Base-by-base conservation (phyloP, 805 yeast species). In the Saccharomyces mikatae region DNA sequence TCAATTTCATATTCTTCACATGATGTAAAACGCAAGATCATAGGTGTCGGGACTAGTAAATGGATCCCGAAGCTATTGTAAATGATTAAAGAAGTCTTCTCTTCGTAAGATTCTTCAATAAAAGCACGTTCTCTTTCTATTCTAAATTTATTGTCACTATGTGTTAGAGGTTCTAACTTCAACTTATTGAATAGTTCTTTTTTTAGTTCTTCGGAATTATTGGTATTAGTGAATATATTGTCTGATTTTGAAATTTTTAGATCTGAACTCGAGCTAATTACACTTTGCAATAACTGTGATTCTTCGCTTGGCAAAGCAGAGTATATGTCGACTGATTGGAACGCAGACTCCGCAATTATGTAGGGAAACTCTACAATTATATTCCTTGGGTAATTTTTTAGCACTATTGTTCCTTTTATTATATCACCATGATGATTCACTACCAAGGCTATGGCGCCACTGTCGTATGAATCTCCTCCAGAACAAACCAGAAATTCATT, bases 351-450 rank as follows among this genome's bases (percentile, higher is more conserved):
- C 1, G 62, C 63, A 9, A 68, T 28, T 9, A 69, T 51, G 51
- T 62, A 63, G 3, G 71, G 71, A 41, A 57, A 60, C 9, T 60
- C 56, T 0, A 66, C 60, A 1, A 60, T 8, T 0, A 67, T 46
- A 49, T 57, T 53, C 3, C 48, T 49, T 1, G 73, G 73, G 46
- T 63, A 69, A 22, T 55, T 57, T 13, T 64, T 64, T 11, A 68
- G 53, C 24, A 64, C 62, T 9, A 67, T 56, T 6, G 70, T 67
- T 11, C 68, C 69, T 41, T 65, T 66, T 5, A 63, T 63, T 8
- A 68, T 65, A 48, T 68, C 70, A 31, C 73, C 73, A 4, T 60
- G 32, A 51, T 60, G 57, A 53, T 67, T 63, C 2, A 69, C 60
- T 4, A 67, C 61, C n/a, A 69, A 58, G 2, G 64, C 68, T 65